These are phyloP conservation scores for Aspergillus egyptiacus DNA, from an alignment of 495 filamentous ascomycete species.

Conservation along the genomic window DNA sequence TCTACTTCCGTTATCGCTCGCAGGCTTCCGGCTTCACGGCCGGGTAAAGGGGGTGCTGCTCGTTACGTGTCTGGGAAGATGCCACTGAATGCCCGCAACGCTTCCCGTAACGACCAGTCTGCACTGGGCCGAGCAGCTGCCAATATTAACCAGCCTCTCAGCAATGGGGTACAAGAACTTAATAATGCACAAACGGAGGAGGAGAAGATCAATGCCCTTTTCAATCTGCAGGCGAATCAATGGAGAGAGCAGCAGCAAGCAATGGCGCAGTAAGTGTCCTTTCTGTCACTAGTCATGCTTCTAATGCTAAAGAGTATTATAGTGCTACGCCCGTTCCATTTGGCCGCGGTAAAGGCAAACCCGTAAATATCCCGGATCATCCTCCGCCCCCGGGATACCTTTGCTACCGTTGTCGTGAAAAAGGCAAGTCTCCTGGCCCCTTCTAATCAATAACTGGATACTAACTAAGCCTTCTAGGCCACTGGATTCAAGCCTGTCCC, in stretches of 20 bases:
- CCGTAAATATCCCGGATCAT: slow-evolving; percentile 76
- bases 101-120: slow-evolving; percentile 63
- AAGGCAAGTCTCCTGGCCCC: slow-evolving; percentile 46
- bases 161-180: slow-evolving; percentile 53
- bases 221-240: slow-evolving; percentile 75
- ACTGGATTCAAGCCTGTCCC: slow-evolving; percentile 96
- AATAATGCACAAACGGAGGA: slow-evolving; percentile 78
- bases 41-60: slow-evolving; percentile 79
- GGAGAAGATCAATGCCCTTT: slow-evolving; percentile 83
- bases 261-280: slow-evolving; percentile 74
- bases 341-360: slow-evolving; percentile 51
- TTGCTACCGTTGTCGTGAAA: slow-evolving; percentile 96
- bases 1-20: slow-evolving; percentile 90
- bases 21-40: slow-evolving; percentile 73
- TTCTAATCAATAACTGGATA: not conserved
- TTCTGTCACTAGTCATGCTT: not conserved
- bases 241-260: slow-evolving; percentile 86
- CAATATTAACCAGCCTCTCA: slow-evolving; percentile 37
- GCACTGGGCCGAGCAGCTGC: slow-evolving; percentile 41
- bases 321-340: slow-evolving; percentile 62
- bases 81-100: slow-evolving; percentile 81
- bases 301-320: slow-evolving; percentile 32
- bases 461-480: slow-evolving; percentile 42
- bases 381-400: slow-evolving; percentile 89
- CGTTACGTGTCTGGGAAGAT: slow-evolving; percentile 97